These are phyloP conservation scores for Wickerhamomyces queroliae DNA, from an alignment of 805 yeast genomes.

Conservation along the genomic window DNA sequence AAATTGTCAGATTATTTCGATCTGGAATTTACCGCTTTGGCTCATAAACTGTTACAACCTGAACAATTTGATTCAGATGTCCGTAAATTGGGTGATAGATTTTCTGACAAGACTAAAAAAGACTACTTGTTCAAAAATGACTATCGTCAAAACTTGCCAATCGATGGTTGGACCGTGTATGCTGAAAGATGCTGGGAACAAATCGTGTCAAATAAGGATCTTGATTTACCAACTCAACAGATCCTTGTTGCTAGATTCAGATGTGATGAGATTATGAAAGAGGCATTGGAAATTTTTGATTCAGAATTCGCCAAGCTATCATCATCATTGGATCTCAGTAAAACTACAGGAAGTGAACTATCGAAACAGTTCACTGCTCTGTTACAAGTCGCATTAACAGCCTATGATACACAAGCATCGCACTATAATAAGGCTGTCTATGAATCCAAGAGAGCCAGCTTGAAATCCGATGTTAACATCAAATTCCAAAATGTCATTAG, in stretches of 20 bases:
- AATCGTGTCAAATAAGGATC: constrained; percentile 86
- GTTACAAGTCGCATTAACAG: constrained; percentile 38
- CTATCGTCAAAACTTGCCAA: constrained; percentile 82
- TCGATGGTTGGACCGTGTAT: constrained; percentile 95
- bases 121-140: constrained; percentile 49
- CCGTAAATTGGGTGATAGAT: constrained; percentile 54
- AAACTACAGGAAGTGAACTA: constrained; percentile 24
- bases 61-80: constrained; percentile 64
- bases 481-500: constrained; percentile 39
- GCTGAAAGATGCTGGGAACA: constrained; percentile 92
- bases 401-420: constrained; percentile 69
- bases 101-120: constrained; percentile 28
- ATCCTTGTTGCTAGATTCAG: constrained; percentile 89
- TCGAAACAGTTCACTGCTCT: constrained; percentile 39
- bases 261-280: constrained; percentile 78
- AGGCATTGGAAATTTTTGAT: constrained; percentile 23
- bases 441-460: constrained; percentile 46
- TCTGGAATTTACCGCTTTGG: constrained; percentile 69
- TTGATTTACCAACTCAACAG: constrained; percentile 96
- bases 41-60: constrained; percentile 80
- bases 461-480: constrained; percentile 42
- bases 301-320: constrained; percentile 6
- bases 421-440: constrained; percentile 69
- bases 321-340: constrained; percentile 3
- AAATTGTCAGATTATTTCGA: constrained; percentile 76